Percentiles rank a stretch among this genome's conserved stretches.
Conservation (phyloP, 768 basidiomycete species). For the Saitozyma podzolica region DNA sequence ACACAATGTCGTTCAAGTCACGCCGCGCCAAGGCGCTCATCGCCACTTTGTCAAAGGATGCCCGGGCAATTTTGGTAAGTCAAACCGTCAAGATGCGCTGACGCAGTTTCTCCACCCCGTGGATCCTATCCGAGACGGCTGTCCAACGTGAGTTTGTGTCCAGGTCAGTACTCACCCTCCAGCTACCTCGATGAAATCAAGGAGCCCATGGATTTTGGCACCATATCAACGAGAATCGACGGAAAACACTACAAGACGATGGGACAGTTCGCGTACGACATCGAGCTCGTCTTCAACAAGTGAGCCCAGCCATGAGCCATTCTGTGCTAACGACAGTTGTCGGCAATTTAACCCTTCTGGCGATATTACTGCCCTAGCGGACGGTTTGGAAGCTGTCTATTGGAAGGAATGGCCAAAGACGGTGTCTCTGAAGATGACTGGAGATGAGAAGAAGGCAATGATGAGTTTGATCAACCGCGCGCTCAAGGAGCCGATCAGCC, state of each 20-base stretch:
- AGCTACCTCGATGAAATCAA: conserved; percentile 91
- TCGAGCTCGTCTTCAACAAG: conserved; percentile 81
- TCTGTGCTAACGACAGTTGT: conserved; percentile 56
- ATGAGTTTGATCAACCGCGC: conserved; percentile 68
- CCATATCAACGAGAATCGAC: conserved; percentile 69
- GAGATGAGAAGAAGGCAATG: conserved; percentile 76
- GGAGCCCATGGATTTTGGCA: conserved; percentile 90
- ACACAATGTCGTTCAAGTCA: conserved; percentile 21
- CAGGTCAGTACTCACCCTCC: background rate
- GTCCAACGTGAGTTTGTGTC: conserved; percentile 72
- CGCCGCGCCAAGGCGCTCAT: conserved; percentile 36
- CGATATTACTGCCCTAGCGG: conserved; percentile 66
- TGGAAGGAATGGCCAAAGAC: conserved; percentile 83
- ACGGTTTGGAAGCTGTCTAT: conserved; percentile 70
- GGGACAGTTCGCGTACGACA: conserved; percentile 77
- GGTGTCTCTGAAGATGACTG: conserved; percentile 69
- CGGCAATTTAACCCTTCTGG: conserved; percentile 87
- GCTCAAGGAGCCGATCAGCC: conserved; percentile 68
- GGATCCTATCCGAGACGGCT: conserved; percentile 77
- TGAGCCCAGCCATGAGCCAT: conserved; percentile 19
- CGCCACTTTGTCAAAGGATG: conserved; percentile 20
- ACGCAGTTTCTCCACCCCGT: conserved; percentile 71
- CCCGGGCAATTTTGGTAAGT: conserved; percentile 28
- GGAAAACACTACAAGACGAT: conserved; percentile 71
- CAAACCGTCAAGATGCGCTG: conserved; percentile 6